Evolutionary conservation across 192 early-diverging fungal species (phyloP).

Genomic region (Paraglomus occultum): DNA sequence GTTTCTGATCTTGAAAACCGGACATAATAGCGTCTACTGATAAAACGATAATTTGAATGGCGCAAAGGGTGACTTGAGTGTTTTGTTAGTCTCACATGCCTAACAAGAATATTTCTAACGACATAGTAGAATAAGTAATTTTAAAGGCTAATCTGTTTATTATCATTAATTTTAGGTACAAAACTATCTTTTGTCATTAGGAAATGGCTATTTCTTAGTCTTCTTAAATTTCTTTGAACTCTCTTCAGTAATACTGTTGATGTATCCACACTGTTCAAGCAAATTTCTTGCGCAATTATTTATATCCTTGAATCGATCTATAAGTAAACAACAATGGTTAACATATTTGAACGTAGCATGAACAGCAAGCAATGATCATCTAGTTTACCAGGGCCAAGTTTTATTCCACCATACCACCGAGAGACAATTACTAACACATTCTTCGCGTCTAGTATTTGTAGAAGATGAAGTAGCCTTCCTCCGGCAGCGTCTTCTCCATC

Average conservation of each 20-base stretch:
- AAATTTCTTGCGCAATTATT: constrained; percentile 76
- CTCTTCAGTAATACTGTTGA: constrained; percentile 6
- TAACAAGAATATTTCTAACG: no score
- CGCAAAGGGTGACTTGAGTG: no score
- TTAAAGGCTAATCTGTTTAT: no score
- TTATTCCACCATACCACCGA: constrained; percentile 86
- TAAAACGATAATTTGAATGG: no score
- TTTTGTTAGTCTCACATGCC: no score
- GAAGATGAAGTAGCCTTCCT: constrained; percentile 74
- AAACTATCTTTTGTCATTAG: no score
- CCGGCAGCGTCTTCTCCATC: constrained; percentile 95
- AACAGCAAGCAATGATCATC: neutral
- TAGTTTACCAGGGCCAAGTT: constrained; percentile 49
- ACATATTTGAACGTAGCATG: neutral
- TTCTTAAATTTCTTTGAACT: constrained; percentile 28
- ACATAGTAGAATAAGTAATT: no score
- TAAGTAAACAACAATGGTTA: constrained; percentile 21
- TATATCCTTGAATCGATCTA: constrained; percentile 90
- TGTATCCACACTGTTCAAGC: constrained; percentile 65
- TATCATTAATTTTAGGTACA: no score
- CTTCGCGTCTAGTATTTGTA: constrained; percentile 69
- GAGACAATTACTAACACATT: constrained; percentile 81
- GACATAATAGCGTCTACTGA: no score
- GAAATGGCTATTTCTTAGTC: constrained; percentile 9
- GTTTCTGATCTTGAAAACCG: no score